Evolutionary conservation across 768 basidiomycete genomes (phyloP).

Genomic region (Boletellus ananiceps): DNA sequence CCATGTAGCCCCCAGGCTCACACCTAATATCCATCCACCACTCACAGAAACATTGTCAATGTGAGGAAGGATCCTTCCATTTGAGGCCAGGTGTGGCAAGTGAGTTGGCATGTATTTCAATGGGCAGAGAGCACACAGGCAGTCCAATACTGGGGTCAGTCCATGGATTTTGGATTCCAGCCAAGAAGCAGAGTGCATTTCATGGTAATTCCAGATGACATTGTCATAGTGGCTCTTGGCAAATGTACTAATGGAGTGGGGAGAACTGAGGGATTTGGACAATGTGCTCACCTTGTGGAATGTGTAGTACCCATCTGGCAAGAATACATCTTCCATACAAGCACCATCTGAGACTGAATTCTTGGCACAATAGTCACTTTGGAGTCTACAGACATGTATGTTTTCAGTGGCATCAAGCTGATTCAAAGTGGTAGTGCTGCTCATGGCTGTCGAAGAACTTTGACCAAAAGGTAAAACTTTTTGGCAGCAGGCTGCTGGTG

Average conservation of each 20-base stretch:
- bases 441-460: conserved; percentile 51
- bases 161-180: conserved; percentile 43
- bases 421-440: conserved; percentile 51
- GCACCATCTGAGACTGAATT: conserved; percentile 6
- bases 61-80: conserved; percentile 78
- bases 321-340: conserved; percentile 40
- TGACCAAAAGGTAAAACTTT: conserved; percentile 51
- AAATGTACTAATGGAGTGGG: conserved; percentile 1
- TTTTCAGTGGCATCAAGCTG: conserved; percentile 56
- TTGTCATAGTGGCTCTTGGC: conserved; percentile 83
- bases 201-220: conserved; percentile 77
- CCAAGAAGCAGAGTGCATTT: conserved; percentile 73
- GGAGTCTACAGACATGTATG: conserved; percentile 42
- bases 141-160: conserved; percentile 46
- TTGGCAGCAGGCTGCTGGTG: conserved; percentile 13
- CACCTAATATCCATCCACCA: conserved; percentile 78
- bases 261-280: neutral
- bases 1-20: conserved; percentile 71
- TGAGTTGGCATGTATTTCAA: conserved; percentile 61
- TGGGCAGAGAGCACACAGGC: conserved; percentile 57
- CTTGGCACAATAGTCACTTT: conserved; percentile 34
- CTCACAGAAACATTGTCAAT: conserved; percentile 79
- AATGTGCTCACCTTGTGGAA: conserved; percentile 55
- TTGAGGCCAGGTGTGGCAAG: conserved; percentile 71
- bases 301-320: conserved; percentile 63